Evolutionary conservation across 352 stramenopile genomes (phyloP), one percentile per base, ranked within the genome.

Genomic region (Thalassiosira oceanica): DNA sequence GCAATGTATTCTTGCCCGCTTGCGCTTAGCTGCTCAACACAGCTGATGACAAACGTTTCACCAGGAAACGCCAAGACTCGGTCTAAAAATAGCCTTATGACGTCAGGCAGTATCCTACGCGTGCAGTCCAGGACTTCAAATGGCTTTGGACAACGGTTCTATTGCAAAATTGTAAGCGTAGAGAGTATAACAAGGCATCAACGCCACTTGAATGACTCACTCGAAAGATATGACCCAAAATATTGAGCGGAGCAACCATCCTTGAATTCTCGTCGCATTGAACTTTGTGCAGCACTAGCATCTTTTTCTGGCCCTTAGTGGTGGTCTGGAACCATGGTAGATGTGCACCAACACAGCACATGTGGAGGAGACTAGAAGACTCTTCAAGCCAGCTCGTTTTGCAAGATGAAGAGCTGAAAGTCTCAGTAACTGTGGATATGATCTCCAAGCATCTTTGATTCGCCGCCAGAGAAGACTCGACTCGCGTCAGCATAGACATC

Each of bases 41-140:
- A 20, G 13, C 57, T 10, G 15, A 76, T 71, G 7, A 53, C 54
- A 15, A 76, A 76, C 5, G 41, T 65, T 36, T 71, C 36, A 15
- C 48, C 16, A 43, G 65, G 65, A 46, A 76, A 76, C 42, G 65
- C 57, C 29, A 65, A 3, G 23, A 61, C 65, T n/a, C 65, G 20
- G 18, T 76, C 57, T 42, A 76, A 49, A 62, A 75, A 75, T 21
- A 70, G 29, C 0, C 45, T 13, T 15, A 71, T 58, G 13, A 65
- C 51, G 44, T 71, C 15, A 16, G 46, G 21, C 42, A 58, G 55
- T 28, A 66, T 10, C 16, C 28, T 65, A 29, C 45, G 56, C 2
- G 65, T 31, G n/a, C 39, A 56, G 49, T 71, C 60, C 37, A 76
- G 35, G 23, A 71, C 16, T 49, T 76, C 49, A 76, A 71, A 76